Conservation (phyloP, 148 eudicot genomes). For the Vaccinium darrowii region DNA sequence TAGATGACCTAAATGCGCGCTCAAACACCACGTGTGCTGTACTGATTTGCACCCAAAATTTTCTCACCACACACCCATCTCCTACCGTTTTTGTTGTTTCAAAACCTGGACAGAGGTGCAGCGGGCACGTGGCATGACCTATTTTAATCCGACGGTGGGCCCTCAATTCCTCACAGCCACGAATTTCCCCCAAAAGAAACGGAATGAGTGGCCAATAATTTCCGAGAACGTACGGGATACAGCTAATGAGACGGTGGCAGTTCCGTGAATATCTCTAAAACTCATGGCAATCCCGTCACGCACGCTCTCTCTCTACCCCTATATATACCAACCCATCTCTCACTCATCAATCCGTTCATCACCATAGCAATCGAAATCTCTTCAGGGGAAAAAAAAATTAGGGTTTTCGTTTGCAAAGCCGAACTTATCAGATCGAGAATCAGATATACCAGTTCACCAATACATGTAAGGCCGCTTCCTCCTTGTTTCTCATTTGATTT, state of each 20-base stretch:
- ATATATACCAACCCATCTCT: not conserved
- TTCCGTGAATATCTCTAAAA: slow-evolving; percentile 4
- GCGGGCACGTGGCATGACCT: not conserved
- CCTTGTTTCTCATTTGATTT: not conserved
- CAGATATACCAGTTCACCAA: not conserved
- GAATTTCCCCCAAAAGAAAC: too few species aligned
- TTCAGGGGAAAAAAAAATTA: not conserved
- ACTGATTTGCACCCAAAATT: too few species aligned
- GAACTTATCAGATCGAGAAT: not conserved
- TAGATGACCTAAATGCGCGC: too few species aligned
- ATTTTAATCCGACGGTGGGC: not conserved
- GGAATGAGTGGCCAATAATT: not conserved
- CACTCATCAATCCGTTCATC: not conserved
- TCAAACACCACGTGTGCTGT: too few species aligned
- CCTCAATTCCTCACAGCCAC: not conserved
- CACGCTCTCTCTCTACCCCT: not conserved
- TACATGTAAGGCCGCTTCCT: not conserved
- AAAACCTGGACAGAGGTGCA: not conserved
- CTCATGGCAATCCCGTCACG: not conserved
- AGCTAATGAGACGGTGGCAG: not conserved
- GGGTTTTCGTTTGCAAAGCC: not conserved
- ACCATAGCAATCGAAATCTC: not conserved
- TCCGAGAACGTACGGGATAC: not conserved
- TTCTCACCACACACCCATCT: too few species aligned
- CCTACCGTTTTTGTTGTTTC: not conserved